These are phyloP conservation scores for Isatis tinctoria DNA, from an alignment of 345 rosid species.

Conservation along the genomic window DNA sequence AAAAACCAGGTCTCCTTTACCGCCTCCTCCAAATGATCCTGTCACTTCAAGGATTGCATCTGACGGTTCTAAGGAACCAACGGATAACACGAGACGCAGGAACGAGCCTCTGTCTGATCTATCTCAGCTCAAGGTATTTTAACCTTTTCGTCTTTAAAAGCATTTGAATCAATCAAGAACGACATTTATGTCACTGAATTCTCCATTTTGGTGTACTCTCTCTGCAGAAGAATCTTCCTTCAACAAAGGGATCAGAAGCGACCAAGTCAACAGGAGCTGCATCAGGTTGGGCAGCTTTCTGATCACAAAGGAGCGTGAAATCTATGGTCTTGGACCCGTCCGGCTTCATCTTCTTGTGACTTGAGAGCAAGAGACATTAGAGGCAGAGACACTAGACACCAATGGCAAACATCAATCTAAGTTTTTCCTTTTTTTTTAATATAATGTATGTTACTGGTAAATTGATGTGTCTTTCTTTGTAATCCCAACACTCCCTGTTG, in stretches of 20 bases:
- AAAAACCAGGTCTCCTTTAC: constrained; percentile 72
- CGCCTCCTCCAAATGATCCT: constrained; percentile 95
- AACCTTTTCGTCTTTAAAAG: background rate
- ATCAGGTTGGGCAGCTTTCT: constrained; percentile 99
- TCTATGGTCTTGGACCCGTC: constrained; percentile 50
- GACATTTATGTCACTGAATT: background rate
- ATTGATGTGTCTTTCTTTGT: constrained; percentile 25
- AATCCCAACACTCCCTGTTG: background rate
- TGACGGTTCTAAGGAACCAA: constrained; percentile 26
- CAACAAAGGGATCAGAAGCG: constrained; percentile 51
- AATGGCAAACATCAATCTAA: background rate
- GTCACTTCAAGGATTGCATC: constrained; percentile 48
- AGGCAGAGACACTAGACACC: constrained; percentile 18
- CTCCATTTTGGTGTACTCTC: background rate
- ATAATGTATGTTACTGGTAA: constrained; percentile 22
- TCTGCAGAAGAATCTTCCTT: constrained; percentile 82
- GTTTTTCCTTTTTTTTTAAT: background rate
- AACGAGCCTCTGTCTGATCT: constrained; percentile 63
- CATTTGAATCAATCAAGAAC: background rate
- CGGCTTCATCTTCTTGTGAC: constrained; percentile 30
- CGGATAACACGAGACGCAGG: constrained; percentile 37
- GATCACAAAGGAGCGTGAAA: constrained; percentile 53
- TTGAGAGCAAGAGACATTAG: constrained; percentile 22
- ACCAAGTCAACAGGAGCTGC: constrained; percentile 61
- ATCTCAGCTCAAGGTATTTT: constrained; percentile 71